phyloP scores from a whole-genome alignment of 2,329 filamentous ascomycete species.

The Rhinocladiella similis region DNA sequence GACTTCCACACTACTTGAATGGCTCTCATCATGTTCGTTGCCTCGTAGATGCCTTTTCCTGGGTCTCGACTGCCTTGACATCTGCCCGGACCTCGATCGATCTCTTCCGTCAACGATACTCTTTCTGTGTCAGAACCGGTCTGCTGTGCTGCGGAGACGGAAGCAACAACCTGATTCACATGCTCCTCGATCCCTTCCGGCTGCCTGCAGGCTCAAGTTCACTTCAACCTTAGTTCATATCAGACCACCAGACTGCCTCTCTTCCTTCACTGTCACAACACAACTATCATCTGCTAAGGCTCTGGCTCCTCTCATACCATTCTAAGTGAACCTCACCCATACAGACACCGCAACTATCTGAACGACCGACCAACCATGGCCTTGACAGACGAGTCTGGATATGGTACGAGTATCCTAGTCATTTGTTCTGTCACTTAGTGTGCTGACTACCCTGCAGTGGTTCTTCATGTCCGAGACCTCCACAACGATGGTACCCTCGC shows the following conservation, averaged over 20 bases:
- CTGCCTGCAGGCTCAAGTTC: slow-evolving; percentile 7
- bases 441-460: slow-evolving; percentile 31
- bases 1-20: not conserved
- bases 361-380: not conserved
- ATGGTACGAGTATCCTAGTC: slow-evolving; percentile 6
- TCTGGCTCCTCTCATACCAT: too few relatives aligned
- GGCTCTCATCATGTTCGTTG: not conserved
- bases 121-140: not conserved
- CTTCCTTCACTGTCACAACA: not conserved
- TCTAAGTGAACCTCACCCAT: too few relatives aligned
- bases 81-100: not conserved
- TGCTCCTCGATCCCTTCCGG: slow-evolving; percentile 7
- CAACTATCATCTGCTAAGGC: too few relatives aligned
- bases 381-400: not conserved
- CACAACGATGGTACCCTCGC: slow-evolving; percentile 30
- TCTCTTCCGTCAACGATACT: too few relatives aligned
- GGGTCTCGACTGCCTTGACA: not conserved
- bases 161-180: not conserved
- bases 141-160: not conserved
- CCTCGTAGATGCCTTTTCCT: not conserved
- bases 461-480: slow-evolving; percentile 36
- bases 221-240: slow-evolving; percentile 8
- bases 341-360: too few relatives aligned
- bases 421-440: not conserved
- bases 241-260: not conserved